phyloP scores from a whole-genome alignment of 495 filamentous ascomycete genomes.

The Xylaria flabelliformis region DNA sequence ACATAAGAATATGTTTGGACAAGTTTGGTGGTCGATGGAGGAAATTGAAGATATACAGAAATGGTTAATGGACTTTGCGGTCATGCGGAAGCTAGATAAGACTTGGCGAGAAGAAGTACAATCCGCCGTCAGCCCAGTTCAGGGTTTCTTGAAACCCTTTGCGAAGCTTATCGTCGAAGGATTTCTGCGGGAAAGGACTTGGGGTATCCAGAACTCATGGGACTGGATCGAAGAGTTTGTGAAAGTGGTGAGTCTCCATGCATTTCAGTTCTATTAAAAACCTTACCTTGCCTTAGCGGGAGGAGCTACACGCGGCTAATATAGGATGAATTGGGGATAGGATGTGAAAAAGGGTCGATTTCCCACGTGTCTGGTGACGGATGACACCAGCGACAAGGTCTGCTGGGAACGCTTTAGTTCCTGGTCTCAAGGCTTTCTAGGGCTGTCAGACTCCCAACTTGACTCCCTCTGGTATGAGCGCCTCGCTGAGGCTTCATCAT shows the following conservation, averaged over 20 bases:
- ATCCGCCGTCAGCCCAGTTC: background rate
- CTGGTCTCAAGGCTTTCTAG: conserved; percentile 10
- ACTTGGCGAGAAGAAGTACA: conserved; percentile 18
- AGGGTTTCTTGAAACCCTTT: conserved; percentile 5
- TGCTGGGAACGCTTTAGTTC: background rate
- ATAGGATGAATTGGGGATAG: background rate
- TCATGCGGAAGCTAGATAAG: conserved; percentile 20
- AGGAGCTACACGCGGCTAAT: background rate
- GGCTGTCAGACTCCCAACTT: conserved; percentile 8
- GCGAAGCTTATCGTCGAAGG: background rate
- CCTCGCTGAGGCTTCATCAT: background rate
- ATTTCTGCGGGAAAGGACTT: background rate
- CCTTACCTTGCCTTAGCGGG: background rate
- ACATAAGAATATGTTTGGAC: background rate
- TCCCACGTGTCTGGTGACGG: background rate
- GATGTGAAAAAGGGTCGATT: background rate
- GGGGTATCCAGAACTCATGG: background rate
- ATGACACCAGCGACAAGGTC: background rate
- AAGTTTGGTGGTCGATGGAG: background rate
- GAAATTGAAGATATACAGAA: conserved; percentile 19
- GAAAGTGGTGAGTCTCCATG: background rate
- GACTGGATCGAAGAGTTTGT: conserved; percentile 2
- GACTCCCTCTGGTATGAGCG: conserved; percentile 18
- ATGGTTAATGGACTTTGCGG: conserved; percentile 19
- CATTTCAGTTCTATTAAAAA: background rate